Base-by-base conservation (phyloP, 495 filamentous ascomycete genomes). In the Pyrenula massariospora region DNA sequence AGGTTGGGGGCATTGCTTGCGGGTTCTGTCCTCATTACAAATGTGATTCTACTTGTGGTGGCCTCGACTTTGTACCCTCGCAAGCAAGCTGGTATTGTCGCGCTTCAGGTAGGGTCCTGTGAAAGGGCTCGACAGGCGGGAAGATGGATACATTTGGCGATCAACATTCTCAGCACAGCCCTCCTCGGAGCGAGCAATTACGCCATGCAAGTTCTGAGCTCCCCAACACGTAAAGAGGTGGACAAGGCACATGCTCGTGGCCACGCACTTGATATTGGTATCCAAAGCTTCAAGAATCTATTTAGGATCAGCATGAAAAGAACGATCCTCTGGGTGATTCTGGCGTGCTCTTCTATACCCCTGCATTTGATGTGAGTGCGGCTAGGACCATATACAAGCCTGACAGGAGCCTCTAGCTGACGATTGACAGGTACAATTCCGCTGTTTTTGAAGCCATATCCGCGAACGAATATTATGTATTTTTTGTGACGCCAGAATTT, bases 211-310 rank as follows among this genome's bases (percentile, higher is more conserved):
- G 63, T 76, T 20, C 70, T 81, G n/a, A 69, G 68, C 56, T 79
- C 77, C 48, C 78, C 79, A n/a, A 80, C 76, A 51, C 68, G 77
- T 52, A 60, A 64, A 47, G 78, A 82, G 63, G 63, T 82, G 12
- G 60, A 70, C 48, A 62, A 62, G 22, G 78, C 78, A 11, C 79
- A 81, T 58, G 49, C 55, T 11, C 65, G 59, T 47, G 66, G 62
- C 57, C 63, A 51, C 15, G 80, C 77, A 77, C 60, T 82, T 55
- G 73, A 82, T 63, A 79, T 80, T 48, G 78, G 78, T 12, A 63
- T 78, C 25, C 75, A 73, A 21, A 79, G 75, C 20, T 52, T 78
- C 22, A 66, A 74, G 12, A 81, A 81, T 60, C 62, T 81, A 1
- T 31, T 52, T 11, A 58, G 65, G 24, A 70, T 82, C 54, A 66